These are phyloP conservation scores for Hyaloscypha finlandica DNA, from an alignment of 495 filamentous ascomycete species.

Conservation along the genomic window DNA sequence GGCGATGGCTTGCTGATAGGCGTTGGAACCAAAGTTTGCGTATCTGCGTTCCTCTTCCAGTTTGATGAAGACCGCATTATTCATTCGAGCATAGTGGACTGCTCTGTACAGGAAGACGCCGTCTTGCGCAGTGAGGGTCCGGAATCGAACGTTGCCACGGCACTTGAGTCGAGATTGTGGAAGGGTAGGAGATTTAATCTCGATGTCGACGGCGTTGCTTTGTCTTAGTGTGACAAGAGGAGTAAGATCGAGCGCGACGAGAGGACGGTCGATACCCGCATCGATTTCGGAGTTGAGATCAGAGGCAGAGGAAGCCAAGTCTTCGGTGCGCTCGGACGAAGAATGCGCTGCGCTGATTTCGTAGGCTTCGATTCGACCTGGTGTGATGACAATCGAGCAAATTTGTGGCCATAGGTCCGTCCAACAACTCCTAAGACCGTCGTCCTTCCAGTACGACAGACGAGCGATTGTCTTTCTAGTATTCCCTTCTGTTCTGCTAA, in stretches of 20 bases:
- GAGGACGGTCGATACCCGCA: slow-evolving; percentile 45
- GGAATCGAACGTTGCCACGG: slow-evolving; percentile 70
- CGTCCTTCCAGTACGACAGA: slow-evolving; percentile 84
- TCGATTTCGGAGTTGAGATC: neutral
- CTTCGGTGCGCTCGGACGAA: slow-evolving; percentile 41
- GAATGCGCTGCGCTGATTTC: slow-evolving; percentile 57
- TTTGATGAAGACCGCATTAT: slow-evolving; percentile 86
- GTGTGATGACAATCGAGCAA: slow-evolving; percentile 78
- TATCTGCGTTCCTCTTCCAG: slow-evolving; percentile 64
- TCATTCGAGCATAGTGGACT: slow-evolving; percentile 79
- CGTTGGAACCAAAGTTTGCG: slow-evolving; percentile 47
- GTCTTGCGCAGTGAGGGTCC: slow-evolving; percentile 74
- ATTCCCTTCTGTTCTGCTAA: slow-evolving; percentile 51
- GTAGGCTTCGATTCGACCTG: slow-evolving; percentile 85
- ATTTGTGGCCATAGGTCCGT: slow-evolving; percentile 72
- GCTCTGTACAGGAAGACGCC: slow-evolving; percentile 79
- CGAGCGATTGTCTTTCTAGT: slow-evolving; percentile 66
- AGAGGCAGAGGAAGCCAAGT: slow-evolving; percentile 28
- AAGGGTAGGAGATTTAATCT: slow-evolving; percentile 81
- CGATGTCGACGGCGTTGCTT: slow-evolving; percentile 90
- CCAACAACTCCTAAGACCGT: slow-evolving; percentile 64
- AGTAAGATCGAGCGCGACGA: slow-evolving; percentile 81
- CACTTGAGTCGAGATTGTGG: slow-evolving; percentile 63
- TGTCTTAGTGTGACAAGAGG: slow-evolving; percentile 85
- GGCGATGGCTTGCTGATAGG: slow-evolving; percentile 12